These are phyloP conservation scores for Mucor plumbeus DNA, from an alignment of 371 early-diverging fungal genomes.

Conservation along the genomic window DNA sequence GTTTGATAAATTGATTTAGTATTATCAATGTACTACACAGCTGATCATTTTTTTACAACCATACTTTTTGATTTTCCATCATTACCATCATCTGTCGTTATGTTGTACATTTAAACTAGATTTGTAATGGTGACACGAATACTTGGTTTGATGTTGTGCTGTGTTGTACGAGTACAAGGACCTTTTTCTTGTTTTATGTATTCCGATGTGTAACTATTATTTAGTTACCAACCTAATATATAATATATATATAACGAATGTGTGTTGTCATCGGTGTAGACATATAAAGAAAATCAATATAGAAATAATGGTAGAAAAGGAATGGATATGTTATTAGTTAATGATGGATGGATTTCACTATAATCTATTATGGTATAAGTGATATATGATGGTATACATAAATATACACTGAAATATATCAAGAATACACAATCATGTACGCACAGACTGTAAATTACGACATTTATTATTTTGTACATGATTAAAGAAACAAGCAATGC, in stretches of 20 bases:
- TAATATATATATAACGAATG: neutral
- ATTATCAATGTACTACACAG: neutral
- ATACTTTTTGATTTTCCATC: neutral
- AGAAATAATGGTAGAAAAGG: neutral
- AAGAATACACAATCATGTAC: neutral
- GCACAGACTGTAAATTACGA: neutral
- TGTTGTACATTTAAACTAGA: neutral
- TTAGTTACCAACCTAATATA: neutral
- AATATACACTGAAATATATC: neutral
- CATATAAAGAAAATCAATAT: neutral
- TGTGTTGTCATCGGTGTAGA: neutral
- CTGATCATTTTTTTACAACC: neutral
- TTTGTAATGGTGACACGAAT: neutral
- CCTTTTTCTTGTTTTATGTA: neutral
- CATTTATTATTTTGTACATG: neutral
- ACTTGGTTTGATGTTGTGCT: slow-evolving; percentile 2
- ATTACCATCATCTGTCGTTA: neutral
- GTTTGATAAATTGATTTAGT: neutral
- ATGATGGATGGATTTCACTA: neutral
- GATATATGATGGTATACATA: neutral
- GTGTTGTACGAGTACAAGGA: neutral
- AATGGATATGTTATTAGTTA: neutral
- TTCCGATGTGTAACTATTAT: neutral
- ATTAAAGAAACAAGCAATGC: neutral
- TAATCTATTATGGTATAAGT: neutral